Evolutionary conservation across 192 early-diverging fungal species (phyloP).

Genomic region (Linnemannia hyalina): DNA sequence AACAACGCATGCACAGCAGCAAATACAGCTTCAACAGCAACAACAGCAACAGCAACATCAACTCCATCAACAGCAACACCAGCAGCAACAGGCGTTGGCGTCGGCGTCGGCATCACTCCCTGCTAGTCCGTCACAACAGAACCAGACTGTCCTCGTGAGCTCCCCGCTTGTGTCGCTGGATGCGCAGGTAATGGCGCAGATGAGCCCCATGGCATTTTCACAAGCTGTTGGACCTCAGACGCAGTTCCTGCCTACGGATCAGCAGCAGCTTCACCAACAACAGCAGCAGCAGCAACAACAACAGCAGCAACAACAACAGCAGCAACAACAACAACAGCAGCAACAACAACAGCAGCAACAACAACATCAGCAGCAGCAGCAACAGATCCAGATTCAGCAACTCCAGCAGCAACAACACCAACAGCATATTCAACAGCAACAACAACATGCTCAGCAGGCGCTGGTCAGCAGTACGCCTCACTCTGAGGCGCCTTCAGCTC

Average conservation of each 20-base stretch:
- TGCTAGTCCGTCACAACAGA: constrained; percentile 16
- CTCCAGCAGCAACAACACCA: constrained; percentile 22
- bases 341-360: constrained; percentile 23
- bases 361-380: constrained; percentile 17
- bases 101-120: constrained; percentile 7
- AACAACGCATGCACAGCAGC: constrained; percentile 10
- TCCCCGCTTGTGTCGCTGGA: constrained; percentile 13
- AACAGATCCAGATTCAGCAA: constrained; percentile 1
- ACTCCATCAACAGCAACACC: constrained; percentile 15
- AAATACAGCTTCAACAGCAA: constrained; percentile 6
- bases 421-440: not conserved
- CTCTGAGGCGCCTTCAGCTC: constrained; percentile 3
- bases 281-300: constrained; percentile 3
- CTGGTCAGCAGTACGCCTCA: not conserved
- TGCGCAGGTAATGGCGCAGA: constrained; percentile 18
- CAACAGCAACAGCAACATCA: constrained; percentile 20
- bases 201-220: constrained; percentile 25
- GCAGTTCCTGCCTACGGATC: constrained; percentile 11
- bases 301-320: constrained; percentile 15
- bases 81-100: constrained; percentile 18
- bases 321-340: constrained; percentile 17
- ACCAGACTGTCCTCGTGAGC: constrained; percentile 23
- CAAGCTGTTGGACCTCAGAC: constrained; percentile 26
- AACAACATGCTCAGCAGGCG: constrained; percentile 8
- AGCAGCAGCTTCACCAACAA: constrained; percentile 13